Evolutionary conservation across 2,329 filamentous ascomycete species (phyloP).

Genomic region (Herpotrichia juniperi): DNA sequence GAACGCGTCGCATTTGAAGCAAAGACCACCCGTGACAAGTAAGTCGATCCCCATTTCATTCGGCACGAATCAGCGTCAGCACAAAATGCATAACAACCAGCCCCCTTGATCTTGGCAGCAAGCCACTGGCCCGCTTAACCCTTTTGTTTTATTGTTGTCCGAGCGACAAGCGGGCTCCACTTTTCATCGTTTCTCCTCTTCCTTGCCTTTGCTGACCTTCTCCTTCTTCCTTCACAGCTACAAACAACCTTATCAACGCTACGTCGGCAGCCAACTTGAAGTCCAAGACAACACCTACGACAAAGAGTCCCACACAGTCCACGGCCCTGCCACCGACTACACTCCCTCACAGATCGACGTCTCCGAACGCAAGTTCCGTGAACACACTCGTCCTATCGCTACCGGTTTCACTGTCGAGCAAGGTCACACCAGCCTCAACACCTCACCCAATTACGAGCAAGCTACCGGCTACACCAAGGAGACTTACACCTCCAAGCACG

Average conservation of each 20-base stretch:
- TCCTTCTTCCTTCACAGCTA: slow-evolving; percentile 55
- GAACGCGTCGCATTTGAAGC: slow-evolving; percentile 25
- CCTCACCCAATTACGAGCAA: slow-evolving; percentile 46
- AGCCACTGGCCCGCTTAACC: slow-evolving; percentile 39
- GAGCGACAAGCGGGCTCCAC: slow-evolving; percentile 45
- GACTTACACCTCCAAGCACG: slow-evolving; percentile 50
- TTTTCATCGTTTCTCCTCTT: slow-evolving; percentile 46
- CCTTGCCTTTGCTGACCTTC: slow-evolving; percentile 46
- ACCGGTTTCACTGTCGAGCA: slow-evolving; percentile 53
- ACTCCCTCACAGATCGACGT: slow-evolving; percentile 64
- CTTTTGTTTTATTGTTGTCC: slow-evolving; percentile 47
- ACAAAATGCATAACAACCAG: slow-evolving; percentile 22
- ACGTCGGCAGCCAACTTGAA: slow-evolving; percentile 71
- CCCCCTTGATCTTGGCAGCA: slow-evolving; percentile 44
- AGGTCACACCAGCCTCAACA: slow-evolving; percentile 43
- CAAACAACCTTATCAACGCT: slow-evolving; percentile 61
- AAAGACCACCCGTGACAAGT: slow-evolving; percentile 32
- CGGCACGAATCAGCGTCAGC: slow-evolving; percentile 33
- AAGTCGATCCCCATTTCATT: slow-evolving; percentile 27
- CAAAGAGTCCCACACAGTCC: slow-evolving; percentile 54
- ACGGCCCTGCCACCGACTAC: slow-evolving; percentile 58
- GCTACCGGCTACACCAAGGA: slow-evolving; percentile 44
- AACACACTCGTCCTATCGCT: slow-evolving; percentile 63
- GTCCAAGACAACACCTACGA: slow-evolving; percentile 61
- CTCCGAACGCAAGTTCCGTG: slow-evolving; percentile 68